Conservation (phyloP, 768 basidiomycete genomes). For the Phylloporus sp. region DNA sequence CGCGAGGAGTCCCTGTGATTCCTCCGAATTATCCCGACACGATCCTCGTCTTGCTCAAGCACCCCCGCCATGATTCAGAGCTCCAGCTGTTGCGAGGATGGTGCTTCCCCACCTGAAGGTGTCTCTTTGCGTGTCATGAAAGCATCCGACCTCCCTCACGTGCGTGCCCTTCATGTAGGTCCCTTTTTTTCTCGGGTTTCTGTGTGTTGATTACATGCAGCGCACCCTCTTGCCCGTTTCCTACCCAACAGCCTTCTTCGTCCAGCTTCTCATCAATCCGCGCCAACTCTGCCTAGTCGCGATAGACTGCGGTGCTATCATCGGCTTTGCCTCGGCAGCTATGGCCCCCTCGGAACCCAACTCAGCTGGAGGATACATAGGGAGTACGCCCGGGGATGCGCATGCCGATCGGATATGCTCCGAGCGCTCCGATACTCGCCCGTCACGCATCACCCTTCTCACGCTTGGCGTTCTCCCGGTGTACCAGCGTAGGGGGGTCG, state of each 20-base stretch:
- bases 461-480: constrained; percentile 27
- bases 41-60: neutral
- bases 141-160: constrained; percentile 24
- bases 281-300: constrained; percentile 29
- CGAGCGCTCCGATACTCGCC: constrained; percentile 9
- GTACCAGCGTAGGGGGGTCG: constrained; percentile 27
- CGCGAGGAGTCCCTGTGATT: neutral
- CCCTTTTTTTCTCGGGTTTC: neutral
- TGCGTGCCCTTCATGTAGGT: constrained; percentile 27
- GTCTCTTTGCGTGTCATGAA: constrained; percentile 26
- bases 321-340: constrained; percentile 29
- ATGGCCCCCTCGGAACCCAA: constrained; percentile 4
- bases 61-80: constrained; percentile 12
- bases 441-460: constrained; percentile 22
- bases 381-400: neutral
- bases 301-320: constrained; percentile 12
- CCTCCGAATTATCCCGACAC: constrained; percentile 20
- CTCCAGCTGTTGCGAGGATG: neutral
- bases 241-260: constrained; percentile 29
- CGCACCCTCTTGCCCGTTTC: constrained; percentile 22
- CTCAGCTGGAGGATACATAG: neutral
- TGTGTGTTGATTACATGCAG: constrained; percentile 5
- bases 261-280: constrained; percentile 29
- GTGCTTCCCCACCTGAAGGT: neutral
- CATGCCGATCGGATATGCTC: constrained; percentile 1